Percentiles rank a stretch among this genome's conserved stretches.
These are phyloP conservation scores for Cyberlindnera maclurae DNA, from an alignment of 805 yeast species.

Conservation along the genomic window DNA sequence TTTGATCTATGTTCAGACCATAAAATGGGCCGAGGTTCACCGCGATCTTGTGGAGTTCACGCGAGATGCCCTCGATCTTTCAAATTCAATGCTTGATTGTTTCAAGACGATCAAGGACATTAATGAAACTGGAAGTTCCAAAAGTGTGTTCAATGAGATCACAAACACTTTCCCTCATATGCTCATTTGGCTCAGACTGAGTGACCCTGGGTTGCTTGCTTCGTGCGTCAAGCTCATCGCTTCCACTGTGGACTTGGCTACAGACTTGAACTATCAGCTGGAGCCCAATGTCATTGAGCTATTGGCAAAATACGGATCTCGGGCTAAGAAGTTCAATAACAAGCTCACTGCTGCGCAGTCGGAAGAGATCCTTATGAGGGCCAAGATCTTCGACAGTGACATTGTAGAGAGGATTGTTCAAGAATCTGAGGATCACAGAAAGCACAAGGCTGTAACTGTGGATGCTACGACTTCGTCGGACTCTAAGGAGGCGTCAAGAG, in stretches of 20 bases:
- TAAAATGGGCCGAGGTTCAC: slow-evolving; percentile 67
- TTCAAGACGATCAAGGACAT: slow-evolving; percentile 40
- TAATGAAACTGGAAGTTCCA: slow-evolving; percentile 17
- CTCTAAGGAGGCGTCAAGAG: slow-evolving; percentile 1
- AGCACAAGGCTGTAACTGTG: slow-evolving; percentile 16
- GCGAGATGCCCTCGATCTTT: slow-evolving; percentile 75
- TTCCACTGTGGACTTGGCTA: slow-evolving; percentile 58
- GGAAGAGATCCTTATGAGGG: slow-evolving; percentile 52
- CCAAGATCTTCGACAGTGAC: slow-evolving; percentile 44
- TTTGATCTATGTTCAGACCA: slow-evolving; percentile 58
- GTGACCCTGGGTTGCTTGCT: slow-evolving; percentile 65
- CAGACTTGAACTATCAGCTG: slow-evolving; percentile 42
- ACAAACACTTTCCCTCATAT: slow-evolving; percentile 60
- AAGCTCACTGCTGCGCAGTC: slow-evolving; percentile 64
- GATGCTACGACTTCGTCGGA: slow-evolving; percentile 1
- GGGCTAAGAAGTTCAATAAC: slow-evolving; percentile 61
- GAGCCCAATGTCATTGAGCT: slow-evolving; percentile 46
- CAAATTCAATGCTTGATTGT: slow-evolving; percentile 61
- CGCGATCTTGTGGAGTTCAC: slow-evolving; percentile 70
- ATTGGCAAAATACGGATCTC: slow-evolving; percentile 58
- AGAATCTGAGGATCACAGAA: slow-evolving; percentile 33
- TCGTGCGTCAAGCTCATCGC: slow-evolving; percentile 69
- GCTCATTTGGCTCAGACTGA: slow-evolving; percentile 75
- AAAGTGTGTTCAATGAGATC: slow-evolving; percentile 42
- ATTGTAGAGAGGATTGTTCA: slow-evolving; percentile 47